phyloP scores from a whole-genome alignment of 169 alveolate species.

The Eimeria falciformis region DNA sequence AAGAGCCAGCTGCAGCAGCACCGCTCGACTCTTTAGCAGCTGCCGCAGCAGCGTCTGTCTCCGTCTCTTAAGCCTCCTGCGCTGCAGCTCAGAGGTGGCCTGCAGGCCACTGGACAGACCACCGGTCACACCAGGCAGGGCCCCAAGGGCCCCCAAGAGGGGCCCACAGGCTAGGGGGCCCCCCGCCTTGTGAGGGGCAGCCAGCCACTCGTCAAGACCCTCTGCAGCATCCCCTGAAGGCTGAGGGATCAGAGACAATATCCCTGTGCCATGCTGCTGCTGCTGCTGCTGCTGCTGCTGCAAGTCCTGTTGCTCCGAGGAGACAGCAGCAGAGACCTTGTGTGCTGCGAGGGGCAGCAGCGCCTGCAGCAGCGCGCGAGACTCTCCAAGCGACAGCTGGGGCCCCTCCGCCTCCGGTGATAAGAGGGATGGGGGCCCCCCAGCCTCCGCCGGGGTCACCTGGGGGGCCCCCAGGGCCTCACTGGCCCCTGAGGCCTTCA shows the following conservation, averaged over 20 bases:
- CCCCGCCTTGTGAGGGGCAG: background rate
- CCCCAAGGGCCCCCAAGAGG: conserved; percentile 5
- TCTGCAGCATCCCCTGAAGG: background rate
- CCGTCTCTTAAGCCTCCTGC: background rate
- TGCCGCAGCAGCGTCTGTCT: conserved; percentile 27
- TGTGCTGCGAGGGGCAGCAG: conserved; percentile 53
- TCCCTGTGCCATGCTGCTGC: background rate
- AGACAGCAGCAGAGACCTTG: background rate
- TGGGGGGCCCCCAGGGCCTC: conserved; percentile 5
- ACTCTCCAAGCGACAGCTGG: conserved; percentile 16
- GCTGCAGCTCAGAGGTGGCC: background rate
- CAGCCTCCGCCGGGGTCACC: background rate
- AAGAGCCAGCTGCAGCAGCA: conserved; percentile 34
- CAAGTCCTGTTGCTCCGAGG: background rate
- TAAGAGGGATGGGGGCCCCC: background rate
- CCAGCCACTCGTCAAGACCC: conserved; percentile 15
- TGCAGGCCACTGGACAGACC: background rate
- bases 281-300: conserved; percentile 31
- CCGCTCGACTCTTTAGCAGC: conserved; percentile 9
- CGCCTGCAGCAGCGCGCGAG: conserved; percentile 28
- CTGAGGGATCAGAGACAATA: conserved; percentile 21
- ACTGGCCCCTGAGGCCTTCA: background rate
- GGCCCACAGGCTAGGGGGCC: background rate
- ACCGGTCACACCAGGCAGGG: background rate
- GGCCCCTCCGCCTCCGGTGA: background rate